These are phyloP conservation scores for Microbotryomycetes sp. DNA, from an alignment of 1,284 basidiomycete species.

Conservation along the genomic window DNA sequence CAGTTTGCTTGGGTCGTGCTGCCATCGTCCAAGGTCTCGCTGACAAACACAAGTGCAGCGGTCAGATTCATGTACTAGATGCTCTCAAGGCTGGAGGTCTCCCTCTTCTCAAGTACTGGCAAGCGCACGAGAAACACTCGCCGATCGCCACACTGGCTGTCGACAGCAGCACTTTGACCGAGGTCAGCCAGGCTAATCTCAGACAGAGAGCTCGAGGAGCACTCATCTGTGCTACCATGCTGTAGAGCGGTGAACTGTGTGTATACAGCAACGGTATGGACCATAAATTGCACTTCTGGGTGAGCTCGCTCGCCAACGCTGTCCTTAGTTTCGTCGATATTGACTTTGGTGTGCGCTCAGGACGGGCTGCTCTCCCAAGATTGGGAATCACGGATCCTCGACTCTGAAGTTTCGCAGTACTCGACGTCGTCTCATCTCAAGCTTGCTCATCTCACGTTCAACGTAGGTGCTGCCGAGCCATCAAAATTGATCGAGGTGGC, in stretches of 20 bases:
- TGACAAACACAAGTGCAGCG: too few species aligned
- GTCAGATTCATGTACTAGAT: conserved; percentile 72
- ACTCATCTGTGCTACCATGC: too few species aligned
- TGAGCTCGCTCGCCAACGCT: conserved; percentile 55
- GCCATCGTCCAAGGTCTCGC: too few species aligned
- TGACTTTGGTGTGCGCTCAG: conserved; percentile 46
- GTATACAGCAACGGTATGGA: conserved; percentile 73
- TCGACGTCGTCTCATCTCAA: conserved; percentile 69
- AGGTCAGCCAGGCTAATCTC: conserved; percentile 42
- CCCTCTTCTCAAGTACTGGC: conserved; percentile 67
- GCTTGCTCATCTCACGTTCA: conserved; percentile 84
- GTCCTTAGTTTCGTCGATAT: conserved; percentile 6
- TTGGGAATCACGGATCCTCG: conserved; percentile 12
- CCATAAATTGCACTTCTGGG: conserved; percentile 71
- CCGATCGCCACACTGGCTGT: conserved; percentile 63
- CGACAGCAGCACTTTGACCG: conserved; percentile 65
- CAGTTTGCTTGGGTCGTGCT: conserved; percentile 69
- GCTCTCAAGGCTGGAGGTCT: conserved; percentile 58
- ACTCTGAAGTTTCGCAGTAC: conserved; percentile 48
- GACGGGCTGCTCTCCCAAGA: conserved; percentile 66
- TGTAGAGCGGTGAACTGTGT: background rate
- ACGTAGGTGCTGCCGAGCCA: conserved; percentile 80
- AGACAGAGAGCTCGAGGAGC: too few species aligned
- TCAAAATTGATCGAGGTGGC: conserved; percentile 53
- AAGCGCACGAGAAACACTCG: conserved; percentile 61